These are phyloP conservation scores for Lachancea mirantina DNA, from an alignment of 805 yeast genomes.

Conservation along the genomic window DNA sequence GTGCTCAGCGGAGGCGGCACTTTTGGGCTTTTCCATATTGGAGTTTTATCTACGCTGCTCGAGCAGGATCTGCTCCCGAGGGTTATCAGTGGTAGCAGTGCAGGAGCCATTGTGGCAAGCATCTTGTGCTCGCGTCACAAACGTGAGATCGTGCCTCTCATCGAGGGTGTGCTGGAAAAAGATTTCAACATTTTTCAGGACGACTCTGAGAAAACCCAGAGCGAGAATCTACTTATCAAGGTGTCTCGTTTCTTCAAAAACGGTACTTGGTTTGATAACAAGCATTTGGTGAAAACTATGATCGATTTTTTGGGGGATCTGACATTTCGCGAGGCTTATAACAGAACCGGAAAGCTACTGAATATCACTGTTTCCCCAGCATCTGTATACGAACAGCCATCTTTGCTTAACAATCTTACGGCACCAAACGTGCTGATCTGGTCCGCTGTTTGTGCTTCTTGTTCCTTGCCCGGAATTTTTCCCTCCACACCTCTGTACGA, in stretches of 20 bases:
- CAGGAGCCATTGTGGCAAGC: constrained; percentile 92
- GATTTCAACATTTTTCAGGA: constrained; percentile 54
- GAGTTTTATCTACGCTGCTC: constrained; percentile 73
- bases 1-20: constrained; percentile 96
- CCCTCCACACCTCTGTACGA: constrained; percentile 81
- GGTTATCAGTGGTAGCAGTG: constrained; percentile 88
- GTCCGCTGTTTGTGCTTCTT: constrained; percentile 90
- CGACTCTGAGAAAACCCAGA: constrained; percentile 41
- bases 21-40: constrained; percentile 87
- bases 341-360: constrained; percentile 86
- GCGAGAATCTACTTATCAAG: constrained; percentile 45
- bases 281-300: constrained; percentile 66
- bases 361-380: constrained; percentile 93
- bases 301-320: constrained; percentile 74
- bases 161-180: constrained; percentile 40
- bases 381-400: constrained; percentile 83
- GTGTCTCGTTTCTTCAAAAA: constrained; percentile 60
- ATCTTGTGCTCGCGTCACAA: constrained; percentile 74
- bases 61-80: constrained; percentile 74
- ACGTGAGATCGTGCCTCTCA: constrained; percentile 54
- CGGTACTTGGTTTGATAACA: constrained; percentile 85
- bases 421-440: constrained; percentile 77
- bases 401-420: constrained; percentile 69
- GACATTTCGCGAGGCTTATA: constrained; percentile 90
- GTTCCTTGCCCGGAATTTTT: constrained; percentile 89